Conservation (phyloP, 2,329 filamentous ascomycete species). For the Drechslerella stenobrocha region DNA sequence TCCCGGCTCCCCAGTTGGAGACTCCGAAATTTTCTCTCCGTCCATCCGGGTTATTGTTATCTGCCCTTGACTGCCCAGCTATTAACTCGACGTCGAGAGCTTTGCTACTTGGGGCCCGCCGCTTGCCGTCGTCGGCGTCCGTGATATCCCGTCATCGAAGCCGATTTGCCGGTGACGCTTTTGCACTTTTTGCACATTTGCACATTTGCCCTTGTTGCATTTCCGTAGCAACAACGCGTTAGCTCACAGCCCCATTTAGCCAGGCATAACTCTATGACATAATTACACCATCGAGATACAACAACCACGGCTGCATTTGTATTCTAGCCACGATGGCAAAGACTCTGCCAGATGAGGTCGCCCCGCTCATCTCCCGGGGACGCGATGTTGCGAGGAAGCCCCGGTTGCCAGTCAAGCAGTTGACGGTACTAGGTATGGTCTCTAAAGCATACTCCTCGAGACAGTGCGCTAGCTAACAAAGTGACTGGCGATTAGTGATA, state of each 20-base stretch:
- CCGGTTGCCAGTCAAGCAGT: constrained; percentile 74
- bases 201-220: too few relatives aligned
- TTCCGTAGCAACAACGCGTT: too few relatives aligned
- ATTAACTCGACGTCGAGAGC: background rate
- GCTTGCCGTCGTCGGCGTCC: too few relatives aligned
- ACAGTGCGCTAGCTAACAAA: constrained; percentile 24
- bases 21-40: background rate
- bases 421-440: constrained; percentile 72
- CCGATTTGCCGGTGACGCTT: too few relatives aligned
- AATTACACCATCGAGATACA: background rate
- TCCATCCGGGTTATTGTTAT: background rate
- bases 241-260: too few relatives aligned
- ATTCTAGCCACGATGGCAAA: constrained; percentile 10
- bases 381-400: constrained; percentile 54
- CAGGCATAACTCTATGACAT: too few relatives aligned
- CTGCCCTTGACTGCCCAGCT: constrained; percentile 2
- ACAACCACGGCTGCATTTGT: too few relatives aligned
- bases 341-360: constrained; percentile 24
- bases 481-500: constrained; percentile 62
- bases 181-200: too few relatives aligned
- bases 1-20: background rate
- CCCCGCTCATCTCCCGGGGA: constrained; percentile 31
- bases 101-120: too few relatives aligned
- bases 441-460: background rate
- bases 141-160: too few relatives aligned